Evolutionary conservation across 257 asterid species (phyloP).

Genomic region (Solanum paucissectum): DNA sequence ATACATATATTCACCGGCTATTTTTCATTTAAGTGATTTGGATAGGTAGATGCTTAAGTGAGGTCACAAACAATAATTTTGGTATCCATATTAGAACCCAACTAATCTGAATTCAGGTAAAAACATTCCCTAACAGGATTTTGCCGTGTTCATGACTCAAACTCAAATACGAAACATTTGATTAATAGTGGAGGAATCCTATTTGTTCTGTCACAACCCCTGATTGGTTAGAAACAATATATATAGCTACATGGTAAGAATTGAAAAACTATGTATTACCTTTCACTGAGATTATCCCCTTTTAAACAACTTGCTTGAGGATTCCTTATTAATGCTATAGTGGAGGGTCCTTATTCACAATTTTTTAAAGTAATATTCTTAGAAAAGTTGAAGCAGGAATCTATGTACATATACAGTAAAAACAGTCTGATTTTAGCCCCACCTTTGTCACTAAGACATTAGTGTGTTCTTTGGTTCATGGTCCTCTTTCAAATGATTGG

Average conservation of each 20-base stretch:
- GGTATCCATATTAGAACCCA: neutral
- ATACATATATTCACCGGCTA: neutral
- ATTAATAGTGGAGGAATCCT: neutral
- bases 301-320: neutral
- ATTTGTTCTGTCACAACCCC: neutral
- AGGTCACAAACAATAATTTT: neutral
- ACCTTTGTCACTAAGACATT: neutral
- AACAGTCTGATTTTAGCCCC: neutral
- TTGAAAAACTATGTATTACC: neutral
- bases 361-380: neutral
- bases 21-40: neutral
- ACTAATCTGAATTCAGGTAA: neutral
- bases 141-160: neutral
- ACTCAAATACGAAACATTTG: neutral
- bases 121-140: neutral
- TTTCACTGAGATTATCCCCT: neutral
- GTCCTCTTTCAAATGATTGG: neutral
- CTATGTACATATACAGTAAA: neutral
- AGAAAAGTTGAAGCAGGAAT: neutral
- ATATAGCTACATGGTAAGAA: neutral
- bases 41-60: neutral
- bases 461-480: neutral
- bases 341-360: neutral
- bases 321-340: neutral
- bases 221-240: neutral